phyloP scores from a whole-genome alignment of 441 rosid species.

The Adansonia madagascariensis region DNA sequence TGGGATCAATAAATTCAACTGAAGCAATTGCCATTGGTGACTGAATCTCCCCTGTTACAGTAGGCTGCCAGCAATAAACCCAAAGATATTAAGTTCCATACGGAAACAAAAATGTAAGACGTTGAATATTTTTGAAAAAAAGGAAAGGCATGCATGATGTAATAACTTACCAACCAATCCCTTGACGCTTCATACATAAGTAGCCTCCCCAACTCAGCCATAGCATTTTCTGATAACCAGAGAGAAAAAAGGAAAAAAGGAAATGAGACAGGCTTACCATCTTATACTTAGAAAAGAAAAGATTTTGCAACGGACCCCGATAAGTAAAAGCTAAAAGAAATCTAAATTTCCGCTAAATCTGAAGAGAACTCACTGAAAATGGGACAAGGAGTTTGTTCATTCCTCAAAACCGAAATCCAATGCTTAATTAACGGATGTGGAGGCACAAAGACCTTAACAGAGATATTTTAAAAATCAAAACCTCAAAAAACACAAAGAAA shows the following conservation, averaged over 20 bases:
- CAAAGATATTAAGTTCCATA: constrained; percentile 17
- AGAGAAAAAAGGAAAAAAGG: not conserved
- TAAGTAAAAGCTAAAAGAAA: not conserved
- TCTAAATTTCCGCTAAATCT: not conserved
- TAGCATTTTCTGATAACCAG: constrained; percentile 61
- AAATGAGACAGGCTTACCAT: not conserved
- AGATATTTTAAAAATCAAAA: not conserved
- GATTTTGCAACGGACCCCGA: not conserved
- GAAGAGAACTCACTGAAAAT: constrained; percentile 62
- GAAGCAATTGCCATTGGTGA: constrained; percentile 87
- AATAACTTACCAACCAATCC: constrained; percentile 79
- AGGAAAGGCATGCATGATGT: not conserved
- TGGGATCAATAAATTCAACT: constrained; percentile 88
- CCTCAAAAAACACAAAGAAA: not conserved
- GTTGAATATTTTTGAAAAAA: not conserved
- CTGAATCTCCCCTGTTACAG: constrained; percentile 82
- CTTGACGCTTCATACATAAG: constrained; percentile 88
- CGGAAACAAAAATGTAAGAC: not conserved
- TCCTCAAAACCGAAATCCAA: constrained; percentile 84
- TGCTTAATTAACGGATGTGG: constrained; percentile 94
- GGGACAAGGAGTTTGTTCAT: constrained; percentile 80
- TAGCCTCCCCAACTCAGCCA: constrained; percentile 90
- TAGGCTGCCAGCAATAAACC: constrained; percentile 57
- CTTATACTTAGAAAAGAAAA: not conserved
- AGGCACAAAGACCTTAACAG: constrained; percentile 79